A percentile compares a stretch with the other conserved stretches of the same genome.
Conservation (phyloP, 2,329 filamentous ascomycete genomes). For the Aspergillus uvarum region DNA sequence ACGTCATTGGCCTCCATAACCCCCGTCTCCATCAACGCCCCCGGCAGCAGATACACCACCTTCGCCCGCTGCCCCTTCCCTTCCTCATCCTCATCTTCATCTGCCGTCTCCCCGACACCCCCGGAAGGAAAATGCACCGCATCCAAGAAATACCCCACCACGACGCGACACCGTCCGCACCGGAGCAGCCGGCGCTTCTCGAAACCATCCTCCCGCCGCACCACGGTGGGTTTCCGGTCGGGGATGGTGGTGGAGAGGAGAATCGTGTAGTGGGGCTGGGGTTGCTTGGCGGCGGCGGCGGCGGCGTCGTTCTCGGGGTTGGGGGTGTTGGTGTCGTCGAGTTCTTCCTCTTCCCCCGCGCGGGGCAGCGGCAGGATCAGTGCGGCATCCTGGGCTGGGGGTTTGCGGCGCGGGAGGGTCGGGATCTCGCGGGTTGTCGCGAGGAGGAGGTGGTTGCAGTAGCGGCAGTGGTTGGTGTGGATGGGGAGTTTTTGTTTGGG, state of each 20-base stretch:
- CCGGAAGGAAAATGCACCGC: constrained; percentile 45
- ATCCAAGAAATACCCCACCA: constrained; percentile 64
- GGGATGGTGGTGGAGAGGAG: constrained; percentile 51
- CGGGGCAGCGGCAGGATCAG: constrained; percentile 53
- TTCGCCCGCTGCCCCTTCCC: constrained; percentile 29
- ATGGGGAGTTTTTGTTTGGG: constrained; percentile 31
- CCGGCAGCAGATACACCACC: constrained; percentile 62
- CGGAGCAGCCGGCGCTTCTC: constrained; percentile 62
- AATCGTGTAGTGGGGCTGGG: constrained; percentile 44
- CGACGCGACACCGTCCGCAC: constrained; percentile 61
- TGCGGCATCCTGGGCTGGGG: constrained; percentile 53
- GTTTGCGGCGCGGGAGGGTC: constrained; percentile 53
- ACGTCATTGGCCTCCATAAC: constrained; percentile 51
- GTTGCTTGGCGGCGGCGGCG: too few species aligned
- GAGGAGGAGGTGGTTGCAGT: constrained; percentile 65
- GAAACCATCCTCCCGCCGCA: constrained; percentile 62
- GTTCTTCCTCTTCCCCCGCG: constrained; percentile 1
- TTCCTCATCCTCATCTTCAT: constrained; percentile 14
- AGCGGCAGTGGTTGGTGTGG: constrained; percentile 59
- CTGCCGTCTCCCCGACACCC: constrained; percentile 1
- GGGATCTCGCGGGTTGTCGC: constrained; percentile 56
- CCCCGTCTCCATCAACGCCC: constrained; percentile 58
- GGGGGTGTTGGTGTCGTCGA: constrained; percentile 20
- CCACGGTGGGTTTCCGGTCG: constrained; percentile 52
- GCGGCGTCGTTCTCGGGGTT: neutral